phyloP scores from a whole-genome alignment of 306 rosid species.

The Begonia masoniana region DNA sequence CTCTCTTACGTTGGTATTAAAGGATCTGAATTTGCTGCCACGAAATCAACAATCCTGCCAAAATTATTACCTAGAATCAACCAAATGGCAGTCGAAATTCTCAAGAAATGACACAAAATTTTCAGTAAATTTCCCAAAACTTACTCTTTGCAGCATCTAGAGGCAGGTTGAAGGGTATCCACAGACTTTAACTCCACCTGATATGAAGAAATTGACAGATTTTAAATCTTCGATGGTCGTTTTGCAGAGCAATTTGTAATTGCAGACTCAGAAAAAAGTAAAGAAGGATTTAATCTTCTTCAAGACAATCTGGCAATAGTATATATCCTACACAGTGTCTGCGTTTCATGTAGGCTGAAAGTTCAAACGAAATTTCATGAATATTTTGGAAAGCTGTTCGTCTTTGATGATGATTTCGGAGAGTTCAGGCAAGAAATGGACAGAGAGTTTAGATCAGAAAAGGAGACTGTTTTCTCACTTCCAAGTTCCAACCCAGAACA shows the following conservation, averaged over 20 bases:
- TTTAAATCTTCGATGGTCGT: neutral
- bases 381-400: too few species aligned
- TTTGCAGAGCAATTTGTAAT: neutral
- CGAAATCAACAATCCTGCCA: slow-evolving; percentile 68
- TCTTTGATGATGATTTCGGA: too few species aligned
- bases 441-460: too few species aligned
- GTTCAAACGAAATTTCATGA: too few species aligned
- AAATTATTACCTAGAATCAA: slow-evolving; percentile 9
- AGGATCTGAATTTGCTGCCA: slow-evolving; percentile 71
- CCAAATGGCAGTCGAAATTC: neutral
- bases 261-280: slow-evolving; percentile 5
- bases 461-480: too few species aligned
- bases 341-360: too few species aligned
- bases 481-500: too few species aligned
- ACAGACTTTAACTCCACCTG: slow-evolving; percentile 78
- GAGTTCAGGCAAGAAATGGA: too few species aligned
- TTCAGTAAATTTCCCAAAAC: slow-evolving; percentile 4
- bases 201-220: neutral
- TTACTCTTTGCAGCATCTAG: slow-evolving; percentile 91
- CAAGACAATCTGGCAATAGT: too few species aligned
- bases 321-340: too few species aligned
- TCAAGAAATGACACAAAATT: neutral
- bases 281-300: neutral
- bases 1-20: slow-evolving; percentile 67
- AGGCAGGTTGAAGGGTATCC: slow-evolving; percentile 70